These are phyloP conservation scores for Claviceps humidiphila DNA, from an alignment of 2,329 filamentous ascomycete species.

Conservation along the genomic window DNA sequence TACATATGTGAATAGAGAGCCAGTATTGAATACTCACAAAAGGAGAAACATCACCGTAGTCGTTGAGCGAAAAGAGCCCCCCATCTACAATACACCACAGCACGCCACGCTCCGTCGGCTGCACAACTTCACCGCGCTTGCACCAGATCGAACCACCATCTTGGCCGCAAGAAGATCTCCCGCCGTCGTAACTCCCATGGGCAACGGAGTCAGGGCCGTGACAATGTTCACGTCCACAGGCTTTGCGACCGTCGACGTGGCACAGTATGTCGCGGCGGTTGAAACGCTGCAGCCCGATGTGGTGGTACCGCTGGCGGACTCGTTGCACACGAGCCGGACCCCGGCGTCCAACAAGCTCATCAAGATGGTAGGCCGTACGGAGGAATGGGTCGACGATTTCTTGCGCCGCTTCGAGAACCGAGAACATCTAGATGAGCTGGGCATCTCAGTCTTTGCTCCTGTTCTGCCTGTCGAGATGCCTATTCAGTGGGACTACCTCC, in stretches of 20 bases:
- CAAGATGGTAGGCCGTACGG: constrained; percentile 78
- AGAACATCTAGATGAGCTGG: constrained; percentile 14
- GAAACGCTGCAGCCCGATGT: constrained; percentile 65
- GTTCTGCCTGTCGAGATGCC: constrained; percentile 63
- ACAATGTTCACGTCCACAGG: constrained; percentile 78
- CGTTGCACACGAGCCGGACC: constrained; percentile 32
- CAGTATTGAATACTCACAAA: not conserved
- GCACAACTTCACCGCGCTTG: constrained; percentile 63
- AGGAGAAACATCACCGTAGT: constrained; percentile 24
- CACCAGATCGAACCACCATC: constrained; percentile 51
- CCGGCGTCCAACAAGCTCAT: constrained; percentile 59
- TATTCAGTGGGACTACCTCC: constrained; percentile 68
- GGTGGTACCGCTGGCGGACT: constrained; percentile 64
- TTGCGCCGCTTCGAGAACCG: constrained; percentile 26
- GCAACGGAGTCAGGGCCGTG: constrained; percentile 58
- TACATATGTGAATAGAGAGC: no score
- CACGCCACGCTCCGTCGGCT: constrained; percentile 38
- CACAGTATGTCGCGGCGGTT: constrained; percentile 55
- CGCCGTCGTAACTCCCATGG: constrained; percentile 55
- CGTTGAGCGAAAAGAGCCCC: constrained; percentile 38
- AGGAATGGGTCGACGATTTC: constrained; percentile 65
- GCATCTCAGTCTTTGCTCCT: constrained; percentile 43
- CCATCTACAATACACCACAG: constrained; percentile 31
- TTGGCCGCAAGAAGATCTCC: constrained; percentile 68
- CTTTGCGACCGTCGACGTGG: constrained; percentile 56